These are phyloP conservation scores for Wickerhamomyces silvicola DNA, from an alignment of 805 yeast species.

Conservation along the genomic window DNA sequence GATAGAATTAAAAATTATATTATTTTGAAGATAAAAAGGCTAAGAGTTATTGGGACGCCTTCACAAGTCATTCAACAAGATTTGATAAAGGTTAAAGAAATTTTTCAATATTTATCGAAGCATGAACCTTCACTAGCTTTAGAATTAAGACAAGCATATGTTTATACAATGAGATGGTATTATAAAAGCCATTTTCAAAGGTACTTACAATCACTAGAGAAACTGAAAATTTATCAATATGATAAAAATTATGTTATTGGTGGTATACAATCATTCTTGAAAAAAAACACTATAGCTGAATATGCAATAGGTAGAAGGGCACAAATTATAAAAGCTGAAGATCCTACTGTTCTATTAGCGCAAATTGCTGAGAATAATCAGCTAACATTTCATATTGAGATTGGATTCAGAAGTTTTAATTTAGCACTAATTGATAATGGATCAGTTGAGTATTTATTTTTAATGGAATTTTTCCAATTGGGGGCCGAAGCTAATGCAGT, in stretches of 20 bases:
- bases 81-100: constrained; percentile 55
- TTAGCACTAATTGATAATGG: constrained; percentile 71
- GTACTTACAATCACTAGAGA: constrained; percentile 66
- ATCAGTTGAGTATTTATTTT: constrained; percentile 67
- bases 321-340: constrained; percentile 47
- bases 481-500: constrained; percentile 36
- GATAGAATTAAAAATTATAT: constrained; percentile 73
- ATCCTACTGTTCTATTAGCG: constrained; percentile 65
- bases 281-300: constrained; percentile 20
- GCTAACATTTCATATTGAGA: constrained; percentile 62
- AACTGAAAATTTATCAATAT: constrained; percentile 46
- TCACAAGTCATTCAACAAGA: constrained; percentile 71
- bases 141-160: constrained; percentile 74
- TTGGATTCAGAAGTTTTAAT: constrained; percentile 65
- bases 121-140: constrained; percentile 58
- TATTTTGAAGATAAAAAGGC: constrained; percentile 54
- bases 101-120: constrained; percentile 47
- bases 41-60: constrained; percentile 58
- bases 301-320: constrained; percentile 40
- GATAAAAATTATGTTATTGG: constrained; percentile 57
- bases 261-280: constrained; percentile 14
- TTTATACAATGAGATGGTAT: constrained; percentile 91
- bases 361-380: constrained; percentile 80
- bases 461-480: constrained; percentile 61
- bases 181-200: constrained; percentile 72